Base-by-base conservation (phyloP, 352 stramenopile genomes). In the Globisporangium cederbergense region DNA sequence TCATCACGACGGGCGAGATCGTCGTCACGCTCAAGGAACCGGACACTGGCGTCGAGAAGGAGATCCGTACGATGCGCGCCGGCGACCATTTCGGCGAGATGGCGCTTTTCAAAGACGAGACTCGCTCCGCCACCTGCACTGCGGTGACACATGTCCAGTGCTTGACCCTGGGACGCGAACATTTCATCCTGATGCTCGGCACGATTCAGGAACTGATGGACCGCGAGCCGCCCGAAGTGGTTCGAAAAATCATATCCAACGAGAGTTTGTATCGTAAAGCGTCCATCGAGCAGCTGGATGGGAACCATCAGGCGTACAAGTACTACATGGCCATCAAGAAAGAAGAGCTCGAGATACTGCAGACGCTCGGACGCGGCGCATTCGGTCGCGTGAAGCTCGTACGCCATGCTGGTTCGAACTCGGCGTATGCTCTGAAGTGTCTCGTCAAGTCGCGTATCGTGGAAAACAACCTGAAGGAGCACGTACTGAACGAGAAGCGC, bases 11-110 rank as follows among this genome's bases (percentile, higher is more conserved):
- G 52, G 84, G 84, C 13, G 84, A 93, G 53, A 82, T 93, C 56
- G 60, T 84, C 11, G 81, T 93, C 22, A 93, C 79, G 9, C 78
- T 89, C 55, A 52, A 80, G 11, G 78, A 90, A 20, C 22, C 70
- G 8, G 71, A 67, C 8, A 76, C 77, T 0, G 51, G 51, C 9
- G 10, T 30, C 18, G 30, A 57, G 30, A 57, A 57, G 16, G 25
- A 57, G 68, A 89, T 91, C 52, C 83, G 83, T 51, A 75, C 76
- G 3, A 77, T 94, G 49, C 81, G 75, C 20, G 66, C 81, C 10
- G 84, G 89, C 1, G 90, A 98, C 55, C 97, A 97, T 64, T 98
- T 99, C 72, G 96, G 95, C 28, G 96, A 99, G 68, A 95, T 95
- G 71, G 93, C 96, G 3, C 73, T 98, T 6, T 81, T 98, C 46